Base-by-base conservation (phyloP, 2,329 filamentous ascomycete species). In the Chrysoporthe deuterocubensis region DNA sequence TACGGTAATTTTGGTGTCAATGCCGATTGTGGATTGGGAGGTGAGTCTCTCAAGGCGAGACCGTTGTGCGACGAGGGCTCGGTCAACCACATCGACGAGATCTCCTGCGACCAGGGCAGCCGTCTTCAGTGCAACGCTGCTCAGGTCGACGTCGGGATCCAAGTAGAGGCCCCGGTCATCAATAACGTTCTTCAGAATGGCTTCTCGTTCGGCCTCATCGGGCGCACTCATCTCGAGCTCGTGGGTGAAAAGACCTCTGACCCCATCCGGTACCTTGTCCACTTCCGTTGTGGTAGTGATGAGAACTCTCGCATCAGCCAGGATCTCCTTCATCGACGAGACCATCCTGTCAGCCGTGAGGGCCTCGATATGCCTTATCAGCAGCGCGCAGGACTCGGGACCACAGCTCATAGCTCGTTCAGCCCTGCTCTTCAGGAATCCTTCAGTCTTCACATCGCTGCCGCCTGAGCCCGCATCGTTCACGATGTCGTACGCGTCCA, bases 211-310 rank as follows among this genome's bases (percentile, higher is more conserved):
- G 37, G 89, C 89, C 77, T 99, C 96, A 73, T 98, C 94, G 0
- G 96, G 96, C 0, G 96, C 96, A 57, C 84, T 88, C 87, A 99
- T 93, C 75, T 98, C 95, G 54, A 99, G 85, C 78, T 99, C 96
- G 74, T 99, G 95, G 0, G 94, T 97, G 77, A 99, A 98, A 2
- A 98, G 83, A 13, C 93, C 93, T 64, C 96, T 89, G 26, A 98
- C 90, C 0, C 92, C 92, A 74, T 97, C 94, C 0, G 95, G 92
- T 1, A 99, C 88, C 78, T 98, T 96, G 76, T 98, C 96, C 0
- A 97, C 89, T 72, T 98, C 95, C 7, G 94, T 97, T 0, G 95
- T 97, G 0, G 96, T 99, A 0, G 96, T 95, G 73, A 99, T 90
- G 34, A 99, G 81, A 2, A 98, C 92, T 65, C 96, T 85, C 3